Percentiles rank a stretch among this genome's conserved stretches.
phyloP scores from a whole-genome alignment of 352 stramenopile species.

The Pilasporangium apinafurcum region DNA sequence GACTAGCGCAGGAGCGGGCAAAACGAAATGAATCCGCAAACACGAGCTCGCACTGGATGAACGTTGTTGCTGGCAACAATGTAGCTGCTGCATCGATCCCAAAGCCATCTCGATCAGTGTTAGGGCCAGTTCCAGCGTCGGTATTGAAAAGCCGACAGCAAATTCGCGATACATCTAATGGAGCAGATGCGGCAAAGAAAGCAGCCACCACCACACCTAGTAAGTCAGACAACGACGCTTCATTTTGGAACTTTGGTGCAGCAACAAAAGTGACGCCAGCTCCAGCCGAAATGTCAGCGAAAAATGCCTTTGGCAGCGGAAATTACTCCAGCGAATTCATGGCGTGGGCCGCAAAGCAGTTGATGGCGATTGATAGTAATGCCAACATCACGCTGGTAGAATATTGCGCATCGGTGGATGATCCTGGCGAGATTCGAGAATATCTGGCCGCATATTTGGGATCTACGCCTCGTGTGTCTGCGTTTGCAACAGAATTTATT shows the following conservation, averaged over 20 bases:
- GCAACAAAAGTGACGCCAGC: slow-evolving; percentile 19
- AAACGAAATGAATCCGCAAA: slow-evolving; percentile 27
- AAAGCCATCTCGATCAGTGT: slow-evolving; percentile 44
- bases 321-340: slow-evolving; percentile 70
- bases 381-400: slow-evolving; percentile 85
- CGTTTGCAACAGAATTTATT: slow-evolving; percentile 97
- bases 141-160: slow-evolving; percentile 77
- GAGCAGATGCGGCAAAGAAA: slow-evolving; percentile 11
- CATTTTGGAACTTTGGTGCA: slow-evolving; percentile 83
- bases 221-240: slow-evolving; percentile 58
- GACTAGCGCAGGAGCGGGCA: slow-evolving; percentile 56
- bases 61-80: slow-evolving; percentile 70
- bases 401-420: slow-evolving; percentile 95
- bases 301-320: slow-evolving; percentile 45
- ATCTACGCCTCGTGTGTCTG: slow-evolving; percentile 92
- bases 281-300: slow-evolving; percentile 4
- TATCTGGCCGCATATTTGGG: slow-evolving; percentile 96
- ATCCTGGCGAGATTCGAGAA: slow-evolving; percentile 92
- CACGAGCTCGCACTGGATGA: slow-evolving; percentile 77
- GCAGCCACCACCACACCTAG: slow-evolving; percentile 18
- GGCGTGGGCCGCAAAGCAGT: slow-evolving; percentile 70
- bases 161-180: slow-evolving; percentile 33
- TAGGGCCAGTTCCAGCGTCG: slow-evolving; percentile 69
- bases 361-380: slow-evolving; percentile 66
- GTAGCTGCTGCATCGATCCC: slow-evolving; percentile 31